Percentiles rank a stretch among this genome's conserved stretches.
Conservation (phyloP, 768 basidiomycete genomes). For the Trametopsis cervina region DNA sequence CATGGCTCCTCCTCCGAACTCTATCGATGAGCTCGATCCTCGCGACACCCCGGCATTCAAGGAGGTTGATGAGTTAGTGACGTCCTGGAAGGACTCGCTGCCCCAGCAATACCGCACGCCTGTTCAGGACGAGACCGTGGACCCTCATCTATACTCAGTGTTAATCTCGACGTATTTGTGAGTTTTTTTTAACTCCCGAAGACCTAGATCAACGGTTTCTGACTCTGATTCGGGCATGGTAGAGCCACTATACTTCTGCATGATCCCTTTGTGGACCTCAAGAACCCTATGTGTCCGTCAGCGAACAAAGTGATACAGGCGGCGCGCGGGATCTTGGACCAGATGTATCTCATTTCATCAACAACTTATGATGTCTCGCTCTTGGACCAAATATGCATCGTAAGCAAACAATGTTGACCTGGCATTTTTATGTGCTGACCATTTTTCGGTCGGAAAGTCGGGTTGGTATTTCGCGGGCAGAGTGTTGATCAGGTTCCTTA, state of each 20-base stretch:
- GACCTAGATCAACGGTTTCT: background rate
- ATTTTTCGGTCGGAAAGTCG: constrained; percentile 9
- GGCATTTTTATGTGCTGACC: background rate
- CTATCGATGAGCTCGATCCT: constrained; percentile 37
- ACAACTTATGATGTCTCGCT: constrained; percentile 71
- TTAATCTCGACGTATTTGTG: constrained; percentile 17
- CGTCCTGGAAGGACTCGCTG: constrained; percentile 52
- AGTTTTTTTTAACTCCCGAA: constrained; percentile 1
- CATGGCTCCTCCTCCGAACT: background rate
- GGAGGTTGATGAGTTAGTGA: constrained; percentile 52
- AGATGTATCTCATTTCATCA: constrained; percentile 57
- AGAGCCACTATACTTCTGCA: constrained; percentile 68
- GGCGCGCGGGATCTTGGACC: constrained; percentile 57
- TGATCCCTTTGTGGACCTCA: constrained; percentile 67
- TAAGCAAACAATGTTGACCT: constrained; percentile 25
- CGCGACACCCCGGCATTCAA: constrained; percentile 56
- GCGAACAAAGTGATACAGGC: constrained; percentile 61
- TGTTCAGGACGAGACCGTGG: constrained; percentile 42
- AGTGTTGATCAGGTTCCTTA: constrained; percentile 59
- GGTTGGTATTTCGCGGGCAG: constrained; percentile 62
- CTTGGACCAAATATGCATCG: constrained; percentile 60
- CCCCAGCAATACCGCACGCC: constrained; percentile 51
- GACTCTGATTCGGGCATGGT: background rate
- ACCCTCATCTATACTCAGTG: constrained; percentile 47
- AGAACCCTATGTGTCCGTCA: constrained; percentile 53